Evolutionary conservation across 768 basidiomycete genomes (phyloP).

Genomic region (Pholiota molesta): DNA sequence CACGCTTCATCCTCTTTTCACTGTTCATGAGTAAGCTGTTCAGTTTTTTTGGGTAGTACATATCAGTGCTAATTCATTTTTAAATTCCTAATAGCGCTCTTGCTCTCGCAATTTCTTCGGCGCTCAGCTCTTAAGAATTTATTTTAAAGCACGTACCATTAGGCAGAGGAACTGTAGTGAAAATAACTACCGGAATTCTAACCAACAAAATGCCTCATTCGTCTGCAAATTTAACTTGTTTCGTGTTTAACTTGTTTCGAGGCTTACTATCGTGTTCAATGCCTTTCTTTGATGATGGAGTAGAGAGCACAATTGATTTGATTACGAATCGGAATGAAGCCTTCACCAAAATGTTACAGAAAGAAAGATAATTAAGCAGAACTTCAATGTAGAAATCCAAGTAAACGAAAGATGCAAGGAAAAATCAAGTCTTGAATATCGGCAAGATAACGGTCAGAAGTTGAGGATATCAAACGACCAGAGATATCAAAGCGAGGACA

Average conservation of each 20-base stretch:
- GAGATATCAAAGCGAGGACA: conserved; percentile 5
- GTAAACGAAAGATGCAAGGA: neutral
- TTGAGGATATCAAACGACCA: neutral
- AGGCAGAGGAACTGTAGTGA: too few relatives aligned
- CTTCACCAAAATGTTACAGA: neutral
- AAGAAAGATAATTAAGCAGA: neutral
- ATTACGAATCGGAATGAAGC: neutral
- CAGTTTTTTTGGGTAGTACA: neutral
- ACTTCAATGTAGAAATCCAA: neutral
- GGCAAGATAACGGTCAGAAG: too few relatives aligned
- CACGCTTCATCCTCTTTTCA: conserved; percentile 61
- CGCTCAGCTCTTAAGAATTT: conserved; percentile 35
- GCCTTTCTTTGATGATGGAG: too few relatives aligned
- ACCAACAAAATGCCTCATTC: too few relatives aligned
- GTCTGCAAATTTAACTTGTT: too few relatives aligned
- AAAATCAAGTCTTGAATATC: too few relatives aligned
- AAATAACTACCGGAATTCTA: too few relatives aligned
- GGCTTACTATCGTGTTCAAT: too few relatives aligned
- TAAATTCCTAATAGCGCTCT: conserved; percentile 38
- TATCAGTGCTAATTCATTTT: neutral
- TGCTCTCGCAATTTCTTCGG: conserved; percentile 53
- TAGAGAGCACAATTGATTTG: neutral
- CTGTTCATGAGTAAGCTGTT: conserved; percentile 57
- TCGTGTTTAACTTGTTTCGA: too few relatives aligned
- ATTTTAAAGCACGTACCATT: too few relatives aligned